Evolutionary conservation across 805 yeast species (phyloP).

Genomic region (Monosporozyma yasuniensis): DNA sequence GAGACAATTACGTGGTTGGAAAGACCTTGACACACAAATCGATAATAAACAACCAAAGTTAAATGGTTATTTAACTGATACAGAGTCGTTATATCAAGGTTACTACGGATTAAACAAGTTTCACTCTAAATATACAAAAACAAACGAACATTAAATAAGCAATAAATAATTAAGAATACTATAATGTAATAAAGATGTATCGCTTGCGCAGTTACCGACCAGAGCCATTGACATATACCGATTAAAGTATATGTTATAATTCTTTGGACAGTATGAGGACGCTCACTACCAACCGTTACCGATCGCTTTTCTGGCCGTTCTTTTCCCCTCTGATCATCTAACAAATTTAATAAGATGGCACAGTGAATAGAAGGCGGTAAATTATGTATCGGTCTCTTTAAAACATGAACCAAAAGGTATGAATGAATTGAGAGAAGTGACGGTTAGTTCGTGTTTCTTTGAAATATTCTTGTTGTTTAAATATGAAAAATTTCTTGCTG

Average conservation of each 20-base stretch:
- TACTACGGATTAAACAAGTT: slow-evolving; percentile 53
- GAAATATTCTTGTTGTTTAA: neutral
- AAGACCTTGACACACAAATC: slow-evolving; percentile 24
- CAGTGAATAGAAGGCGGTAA: slow-evolving; percentile 33
- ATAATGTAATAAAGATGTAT: slow-evolving; percentile 8
- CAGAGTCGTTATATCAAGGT: slow-evolving; percentile 65
- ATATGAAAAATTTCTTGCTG: neutral
- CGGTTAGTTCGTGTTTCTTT: neutral
- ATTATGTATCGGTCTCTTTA: slow-evolving; percentile 25
- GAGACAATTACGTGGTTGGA: slow-evolving; percentile 58
- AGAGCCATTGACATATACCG: slow-evolving; percentile 14
- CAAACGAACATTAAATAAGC: neutral
- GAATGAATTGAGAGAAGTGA: neutral
- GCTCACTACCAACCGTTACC: slow-evolving; percentile 19
- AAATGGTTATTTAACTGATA: slow-evolving; percentile 61
- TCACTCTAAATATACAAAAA: slow-evolving; percentile 11
- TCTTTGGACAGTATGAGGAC: slow-evolving; percentile 32
- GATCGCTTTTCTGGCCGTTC: slow-evolving; percentile 26
- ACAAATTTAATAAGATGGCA: slow-evolving; percentile 23
- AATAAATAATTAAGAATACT: neutral
- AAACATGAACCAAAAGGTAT: neutral
- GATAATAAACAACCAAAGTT: slow-evolving; percentile 27
- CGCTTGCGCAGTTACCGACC: slow-evolving; percentile 32
- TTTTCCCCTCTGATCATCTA: slow-evolving; percentile 35
- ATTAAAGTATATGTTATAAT: slow-evolving; percentile 1